phyloP scores from a whole-genome alignment of 805 yeast species.

The Saturnispora galanensis region DNA sequence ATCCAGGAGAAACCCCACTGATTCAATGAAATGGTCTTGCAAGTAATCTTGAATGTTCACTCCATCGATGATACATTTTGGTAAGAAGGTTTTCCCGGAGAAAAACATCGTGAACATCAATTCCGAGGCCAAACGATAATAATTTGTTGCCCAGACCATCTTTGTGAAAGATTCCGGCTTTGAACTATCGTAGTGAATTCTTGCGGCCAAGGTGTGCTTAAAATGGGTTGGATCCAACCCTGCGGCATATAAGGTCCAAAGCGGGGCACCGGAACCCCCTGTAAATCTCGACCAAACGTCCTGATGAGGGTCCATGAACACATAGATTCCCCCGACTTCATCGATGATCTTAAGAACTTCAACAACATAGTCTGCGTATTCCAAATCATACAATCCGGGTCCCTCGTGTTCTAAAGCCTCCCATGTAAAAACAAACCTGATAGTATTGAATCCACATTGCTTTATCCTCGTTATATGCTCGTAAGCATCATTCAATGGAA shows the following conservation, averaged over 20 bases:
- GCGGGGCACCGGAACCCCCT: conserved; percentile 92
- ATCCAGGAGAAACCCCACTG: conserved; percentile 41
- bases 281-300: conserved; percentile 86
- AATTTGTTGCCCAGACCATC: conserved; percentile 92
- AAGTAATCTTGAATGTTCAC: conserved; percentile 69
- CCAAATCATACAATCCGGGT: conserved; percentile 74
- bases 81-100: conserved; percentile 69
- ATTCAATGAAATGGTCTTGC: conserved; percentile 49
- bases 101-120: conserved; percentile 84
- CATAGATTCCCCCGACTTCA: conserved; percentile 62
- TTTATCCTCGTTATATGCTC: conserved; percentile 61
- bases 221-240: conserved; percentile 78
- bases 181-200: conserved; percentile 52
- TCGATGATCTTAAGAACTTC: conserved; percentile 48
- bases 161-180: conserved; percentile 49
- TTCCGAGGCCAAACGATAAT: conserved; percentile 60
- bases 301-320: conserved; percentile 83
- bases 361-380: conserved; percentile 60
- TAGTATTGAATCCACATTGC: conserved; percentile 71
- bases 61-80: conserved; percentile 62
- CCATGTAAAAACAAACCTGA: conserved; percentile 78
- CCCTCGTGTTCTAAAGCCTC: conserved; percentile 87
- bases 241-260: conserved; percentile 87
- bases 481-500: conserved; percentile 63
- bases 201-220: conserved; percentile 64